Conservation (phyloP, 176 grass and related monocot genomes). For the Oryza nivara region DNA sequence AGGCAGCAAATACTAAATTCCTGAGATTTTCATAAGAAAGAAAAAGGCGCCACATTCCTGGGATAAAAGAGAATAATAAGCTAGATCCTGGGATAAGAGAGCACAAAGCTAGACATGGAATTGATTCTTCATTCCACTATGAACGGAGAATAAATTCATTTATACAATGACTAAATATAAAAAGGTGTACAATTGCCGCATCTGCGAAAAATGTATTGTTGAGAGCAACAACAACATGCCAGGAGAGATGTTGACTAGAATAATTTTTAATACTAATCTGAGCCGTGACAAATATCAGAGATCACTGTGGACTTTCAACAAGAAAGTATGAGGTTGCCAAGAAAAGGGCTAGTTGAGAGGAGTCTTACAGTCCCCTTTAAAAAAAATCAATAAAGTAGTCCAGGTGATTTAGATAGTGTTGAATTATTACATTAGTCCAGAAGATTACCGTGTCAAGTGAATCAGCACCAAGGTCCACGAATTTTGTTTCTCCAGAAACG, state of each 20-base stretch:
- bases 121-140: background rate
- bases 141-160: background rate
- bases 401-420: background rate
- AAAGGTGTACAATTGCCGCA: no score
- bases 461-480: slow-evolving; percentile 62
- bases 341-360: background rate
- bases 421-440: background rate
- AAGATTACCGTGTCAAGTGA: slow-evolving; percentile 74
- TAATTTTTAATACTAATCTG: background rate
- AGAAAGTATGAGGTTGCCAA: background rate
- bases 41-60: background rate
- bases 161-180: background rate
- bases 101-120: background rate
- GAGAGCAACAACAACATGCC: background rate
- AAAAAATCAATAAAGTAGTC: background rate
- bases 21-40: background rate
- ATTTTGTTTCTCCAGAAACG: slow-evolving; percentile 52
- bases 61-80: background rate
- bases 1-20: background rate
- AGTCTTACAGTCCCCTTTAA: background rate
- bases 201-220: background rate
- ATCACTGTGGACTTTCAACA: background rate
- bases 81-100: background rate
- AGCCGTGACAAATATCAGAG: background rate
- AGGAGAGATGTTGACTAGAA: background rate